Percentiles rank a stretch among this genome's conserved stretches.
Evolutionary conservation across 345 rosid genomes (phyloP).

Genomic region (Raphanus raphanistrum): DNA sequence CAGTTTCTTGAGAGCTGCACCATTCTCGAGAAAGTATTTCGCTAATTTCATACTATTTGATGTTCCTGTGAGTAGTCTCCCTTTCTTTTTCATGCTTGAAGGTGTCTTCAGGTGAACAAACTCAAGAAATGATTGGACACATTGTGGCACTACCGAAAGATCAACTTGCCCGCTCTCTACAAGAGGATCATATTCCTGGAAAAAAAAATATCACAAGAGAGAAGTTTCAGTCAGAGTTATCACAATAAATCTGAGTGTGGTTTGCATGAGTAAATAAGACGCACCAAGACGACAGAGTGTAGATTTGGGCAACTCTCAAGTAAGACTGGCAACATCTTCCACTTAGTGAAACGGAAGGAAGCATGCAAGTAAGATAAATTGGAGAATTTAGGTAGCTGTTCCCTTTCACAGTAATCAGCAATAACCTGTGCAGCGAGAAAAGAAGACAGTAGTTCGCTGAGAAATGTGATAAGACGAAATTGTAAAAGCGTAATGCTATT

Average conservation of each 20-base stretch:
- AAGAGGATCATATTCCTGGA: not conserved
- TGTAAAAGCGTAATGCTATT: not conserved
- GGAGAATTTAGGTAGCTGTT: too few species aligned
- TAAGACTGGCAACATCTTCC: not conserved
- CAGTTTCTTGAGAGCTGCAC: constrained; percentile 23
- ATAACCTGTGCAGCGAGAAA: not conserved
- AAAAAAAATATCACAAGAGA: too few species aligned
- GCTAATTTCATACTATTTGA: not conserved
- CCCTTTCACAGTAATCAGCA: too few species aligned
- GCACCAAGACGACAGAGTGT: not conserved
- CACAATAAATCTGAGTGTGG: too few species aligned
- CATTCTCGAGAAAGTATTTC: constrained; percentile 21
- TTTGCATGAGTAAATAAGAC: constrained; percentile 7
- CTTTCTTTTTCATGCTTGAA: too few species aligned
- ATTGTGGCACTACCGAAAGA: not conserved
- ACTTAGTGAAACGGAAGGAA: too few species aligned
- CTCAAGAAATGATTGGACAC: too few species aligned
- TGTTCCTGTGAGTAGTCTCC: too few species aligned
- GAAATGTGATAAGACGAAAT: not conserved
- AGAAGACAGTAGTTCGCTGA: not conserved
- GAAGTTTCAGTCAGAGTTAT: too few species aligned
- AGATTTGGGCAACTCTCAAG: constrained; percentile 28
- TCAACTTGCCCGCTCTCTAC: not conserved
- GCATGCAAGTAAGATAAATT: too few species aligned
- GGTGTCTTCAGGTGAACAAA: constrained; percentile 23